Evolutionary conservation across 2,329 filamentous ascomycete species (phyloP), one percentile per base, ranked within the genome.

Genomic region (Ambrosiella xylebori): DNA sequence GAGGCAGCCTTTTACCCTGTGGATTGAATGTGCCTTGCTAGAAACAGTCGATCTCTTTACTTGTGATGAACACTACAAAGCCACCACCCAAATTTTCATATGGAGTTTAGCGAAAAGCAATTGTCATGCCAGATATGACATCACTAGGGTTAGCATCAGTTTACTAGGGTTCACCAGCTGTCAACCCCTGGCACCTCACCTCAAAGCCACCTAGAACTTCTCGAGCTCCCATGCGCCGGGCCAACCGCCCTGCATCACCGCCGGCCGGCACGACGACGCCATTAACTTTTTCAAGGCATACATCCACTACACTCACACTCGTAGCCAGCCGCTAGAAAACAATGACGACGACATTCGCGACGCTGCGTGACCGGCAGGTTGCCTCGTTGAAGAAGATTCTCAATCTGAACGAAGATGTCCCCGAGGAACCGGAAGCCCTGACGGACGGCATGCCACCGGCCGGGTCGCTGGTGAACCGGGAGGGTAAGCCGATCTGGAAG

Each of bases 401-500:
- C 64, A 97, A 96, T 69, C 76, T 98, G 64, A 98, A 98, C 71
- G 84, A 93, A 66, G 77, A 80, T 72, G 61, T 78, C 73, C 67
- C 79, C 63, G 68, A 77, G 60, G 76, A 80, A 59, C 73, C 78
- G 54, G 78, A 86, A 61, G 85, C 83, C 66, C 83, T 82, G 55
- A 5, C 27, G 2, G 71, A 84, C 8, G 57, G 61, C 41, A 73
- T 84, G 58, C 77, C 84, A 57, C 80, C 85, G 19, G 79, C 84
- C 41, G 83, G 84, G n/a, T 85, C 88, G 13, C 86, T 96, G 57
- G 74, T 95, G 61, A 89, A 89, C 64, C 78, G 87, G 52, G 85
- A 94, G 65, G 89, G 90, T 62, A 88, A 95, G 66, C 90, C 91
- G 0, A 90, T 96, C 73, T 97, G 91, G 91, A 97, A 97, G 70